Percentiles rank a stretch among this genome's conserved stretches.
Conservation (phyloP, 148 eudicot species). For the Nepenthes gracilis region DNA sequence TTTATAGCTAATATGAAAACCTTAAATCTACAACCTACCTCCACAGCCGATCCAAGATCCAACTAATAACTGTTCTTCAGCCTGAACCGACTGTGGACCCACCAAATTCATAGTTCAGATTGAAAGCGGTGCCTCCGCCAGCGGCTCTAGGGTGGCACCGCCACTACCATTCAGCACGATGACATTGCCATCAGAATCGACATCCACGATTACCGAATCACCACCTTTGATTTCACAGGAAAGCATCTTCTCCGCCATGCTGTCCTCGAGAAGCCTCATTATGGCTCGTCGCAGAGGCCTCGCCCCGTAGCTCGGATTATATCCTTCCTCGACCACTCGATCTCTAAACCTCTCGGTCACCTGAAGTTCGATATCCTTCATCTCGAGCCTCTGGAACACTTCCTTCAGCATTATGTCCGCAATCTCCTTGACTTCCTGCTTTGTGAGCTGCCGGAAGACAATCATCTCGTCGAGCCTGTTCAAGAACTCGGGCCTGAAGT, state of each 20-base stretch:
- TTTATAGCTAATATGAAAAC: too few species aligned
- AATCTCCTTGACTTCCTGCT: slow-evolving; percentile 29
- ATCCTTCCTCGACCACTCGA: slow-evolving; percentile 31
- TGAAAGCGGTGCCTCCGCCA: neutral
- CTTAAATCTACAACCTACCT: too few species aligned
- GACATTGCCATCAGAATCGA: slow-evolving; percentile 25
- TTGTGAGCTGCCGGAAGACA: slow-evolving; percentile 33
- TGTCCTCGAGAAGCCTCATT: slow-evolving; percentile 37
- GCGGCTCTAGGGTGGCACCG: neutral
- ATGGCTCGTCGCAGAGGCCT: slow-evolving; percentile 38
- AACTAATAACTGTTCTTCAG: too few species aligned
- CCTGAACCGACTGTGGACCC: too few species aligned
- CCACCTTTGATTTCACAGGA: slow-evolving; percentile 24
- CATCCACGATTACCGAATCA: slow-evolving; percentile 27
- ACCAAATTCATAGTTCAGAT: neutral
- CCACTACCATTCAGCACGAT: slow-evolving; percentile 1
- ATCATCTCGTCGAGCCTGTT: slow-evolving; percentile 37
- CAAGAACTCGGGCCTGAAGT: slow-evolving; percentile 35
- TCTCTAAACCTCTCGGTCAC: slow-evolving; percentile 28
- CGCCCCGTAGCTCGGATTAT: slow-evolving; percentile 33
- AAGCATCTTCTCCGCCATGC: slow-evolving; percentile 34
- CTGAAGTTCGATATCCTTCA: slow-evolving; percentile 27
- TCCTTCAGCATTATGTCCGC: slow-evolving; percentile 32
- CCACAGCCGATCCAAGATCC: too few species aligned
- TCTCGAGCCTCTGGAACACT: slow-evolving; percentile 26